Base-by-base conservation (phyloP, 2,329 filamentous ascomycete genomes). In the Fusarium sp. region DNA sequence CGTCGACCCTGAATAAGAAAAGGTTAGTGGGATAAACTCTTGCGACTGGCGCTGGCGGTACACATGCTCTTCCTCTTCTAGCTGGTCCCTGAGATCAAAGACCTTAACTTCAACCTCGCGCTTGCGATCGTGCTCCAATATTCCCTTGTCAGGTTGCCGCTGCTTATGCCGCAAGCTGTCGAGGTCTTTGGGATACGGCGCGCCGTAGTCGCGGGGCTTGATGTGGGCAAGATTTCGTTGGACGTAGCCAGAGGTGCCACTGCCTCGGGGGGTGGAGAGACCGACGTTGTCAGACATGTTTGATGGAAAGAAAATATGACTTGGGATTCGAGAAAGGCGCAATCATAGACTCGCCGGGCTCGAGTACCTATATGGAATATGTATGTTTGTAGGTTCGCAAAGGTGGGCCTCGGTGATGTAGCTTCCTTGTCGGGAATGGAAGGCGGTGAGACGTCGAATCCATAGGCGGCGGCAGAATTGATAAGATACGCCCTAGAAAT, bases 211-310 rank as follows among this genome's bases (percentile, higher is more conserved):
- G 84, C 96, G 95, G 34, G 94, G 95, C 80, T 89, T 91, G 77
- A 98, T 91, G 81, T 96, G 92, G 20, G 96, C 96, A 38, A 95
- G 91, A 86, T 98, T 99, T 83, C 95, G 94, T 85, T 98, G 96
- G 66, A 99, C 96, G 82, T 98, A 98, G 81, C 96, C 96, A 1
- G 96, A 98, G 66, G 96, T 99, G 57, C 96, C 96, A 81, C 94
- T 97, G 76, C 96, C 96, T 79, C 96, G 93, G 4, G 96, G 96
- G 6, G 96, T 99, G 66, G 93, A 92, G 79, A 99, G 94, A 67
- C 96, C 97, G 80, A 99, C 96, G 86, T 99, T 99, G 76, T 96
- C 95, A 70, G 95, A 96, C 96, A 98, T 98, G 77, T 37, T 79
- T 58, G 29, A 47, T 27, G 16, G 16, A 16, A 35, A 18, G 20